phyloP scores from a whole-genome alignment of 2,329 filamentous ascomycete species.

The Verticillium klebahnii region DNA sequence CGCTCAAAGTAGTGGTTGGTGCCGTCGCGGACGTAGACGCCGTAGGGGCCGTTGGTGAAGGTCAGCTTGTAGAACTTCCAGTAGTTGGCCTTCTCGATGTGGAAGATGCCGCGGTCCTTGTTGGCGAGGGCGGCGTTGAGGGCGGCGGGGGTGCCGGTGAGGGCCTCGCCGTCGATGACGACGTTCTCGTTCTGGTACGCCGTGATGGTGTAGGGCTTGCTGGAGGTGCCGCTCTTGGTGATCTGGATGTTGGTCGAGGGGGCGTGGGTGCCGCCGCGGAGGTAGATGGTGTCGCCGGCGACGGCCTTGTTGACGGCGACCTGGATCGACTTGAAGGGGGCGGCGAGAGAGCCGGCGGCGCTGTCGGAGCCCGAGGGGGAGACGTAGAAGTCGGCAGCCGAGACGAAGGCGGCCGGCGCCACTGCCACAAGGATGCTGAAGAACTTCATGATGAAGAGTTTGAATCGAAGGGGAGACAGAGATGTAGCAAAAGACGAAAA shows the following conservation, averaged over 20 bases:
- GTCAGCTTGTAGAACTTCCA: conserved; percentile 39
- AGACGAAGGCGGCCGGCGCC: neutral
- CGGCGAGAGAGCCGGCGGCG: conserved; percentile 29
- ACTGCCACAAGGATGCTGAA: conserved; percentile 1
- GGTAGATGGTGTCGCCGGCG: conserved; percentile 35
- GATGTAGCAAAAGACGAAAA: neutral
- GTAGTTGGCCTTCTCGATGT: conserved; percentile 37
- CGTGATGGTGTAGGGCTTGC: conserved; percentile 34
- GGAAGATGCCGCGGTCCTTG: conserved; percentile 39
- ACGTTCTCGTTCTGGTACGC: conserved; percentile 38
- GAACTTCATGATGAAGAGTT: neutral
- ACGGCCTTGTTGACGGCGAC: conserved; percentile 37
- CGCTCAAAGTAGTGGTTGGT: conserved; percentile 31
- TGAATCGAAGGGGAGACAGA: neutral
- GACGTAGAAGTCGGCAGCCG: conserved; percentile 36
- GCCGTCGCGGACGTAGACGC: conserved; percentile 28
- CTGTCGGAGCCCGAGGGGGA: conserved; percentile 36
- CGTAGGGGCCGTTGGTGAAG: conserved; percentile 32
- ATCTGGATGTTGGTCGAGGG: conserved; percentile 43
- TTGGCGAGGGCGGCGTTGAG: conserved; percentile 33
- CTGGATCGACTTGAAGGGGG: conserved; percentile 41
- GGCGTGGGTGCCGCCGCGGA: conserved; percentile 31
- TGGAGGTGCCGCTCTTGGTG: conserved; percentile 34
- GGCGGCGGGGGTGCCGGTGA: conserved; percentile 34
- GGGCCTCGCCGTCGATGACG: conserved; percentile 38